A percentile compares a stretch with the other conserved stretches of the same genome.
Evolutionary conservation across 176 grass and related monocot genomes (phyloP).

Genomic region (Luzula sylvatica): DNA sequence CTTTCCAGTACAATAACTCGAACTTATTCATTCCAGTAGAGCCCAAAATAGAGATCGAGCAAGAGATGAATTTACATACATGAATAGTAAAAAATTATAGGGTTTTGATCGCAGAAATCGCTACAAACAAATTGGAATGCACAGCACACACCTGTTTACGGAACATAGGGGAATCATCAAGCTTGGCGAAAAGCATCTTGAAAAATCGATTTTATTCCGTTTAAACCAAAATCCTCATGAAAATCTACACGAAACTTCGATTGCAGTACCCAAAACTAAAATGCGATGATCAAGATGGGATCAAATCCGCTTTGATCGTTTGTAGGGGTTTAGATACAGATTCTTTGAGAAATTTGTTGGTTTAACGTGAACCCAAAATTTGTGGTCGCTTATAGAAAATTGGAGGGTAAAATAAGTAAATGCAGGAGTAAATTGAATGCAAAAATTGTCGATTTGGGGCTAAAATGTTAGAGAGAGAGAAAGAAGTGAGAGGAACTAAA

Average conservation of each 20-base stretch:
- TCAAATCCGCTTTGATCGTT: slow-evolving; percentile 1
- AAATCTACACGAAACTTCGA: neutral
- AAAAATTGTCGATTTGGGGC: slow-evolving; percentile 7
- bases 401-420: slow-evolving; percentile 7
- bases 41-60: neutral
- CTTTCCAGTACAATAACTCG: slow-evolving; percentile 1
- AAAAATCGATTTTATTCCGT: slow-evolving; percentile 10
- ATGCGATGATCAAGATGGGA: slow-evolving; percentile 1
- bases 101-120: neutral
- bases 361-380: slow-evolving; percentile 15
- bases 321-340: slow-evolving; percentile 2
- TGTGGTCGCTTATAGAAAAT: slow-evolving; percentile 3
- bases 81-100: neutral
- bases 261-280: neutral
- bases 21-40: neutral
- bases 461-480: slow-evolving; percentile 23
- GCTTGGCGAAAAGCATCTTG: slow-evolving; percentile 83
- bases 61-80: neutral
- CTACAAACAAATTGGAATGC: neutral
- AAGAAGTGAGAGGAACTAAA: slow-evolving; percentile 25
- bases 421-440: slow-evolving; percentile 13
- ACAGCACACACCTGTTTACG: slow-evolving; percentile 69
- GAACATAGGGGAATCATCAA: slow-evolving; percentile 99
- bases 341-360: too few relatives aligned
- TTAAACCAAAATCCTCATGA: slow-evolving; percentile 29